Evolutionary conservation across 1,284 basidiomycete genomes (phyloP).

Genomic region (Apiotrichum montevideense): DNA sequence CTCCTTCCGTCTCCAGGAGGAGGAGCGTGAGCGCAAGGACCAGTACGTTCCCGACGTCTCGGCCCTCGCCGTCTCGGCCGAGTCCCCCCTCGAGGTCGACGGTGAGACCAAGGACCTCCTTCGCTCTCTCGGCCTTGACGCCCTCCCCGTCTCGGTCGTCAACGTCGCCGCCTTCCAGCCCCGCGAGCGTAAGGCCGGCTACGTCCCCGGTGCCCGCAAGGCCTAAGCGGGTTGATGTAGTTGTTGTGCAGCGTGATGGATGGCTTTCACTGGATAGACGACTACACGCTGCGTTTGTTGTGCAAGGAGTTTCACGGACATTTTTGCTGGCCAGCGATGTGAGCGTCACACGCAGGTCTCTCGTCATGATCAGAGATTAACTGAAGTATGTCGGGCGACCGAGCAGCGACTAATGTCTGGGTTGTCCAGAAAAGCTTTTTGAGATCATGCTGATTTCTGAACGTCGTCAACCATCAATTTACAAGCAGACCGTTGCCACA

Average conservation of each 20-base stretch:
- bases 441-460: no score
- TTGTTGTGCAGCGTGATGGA: slow-evolving; percentile 14
- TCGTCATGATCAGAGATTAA: no score
- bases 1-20: slow-evolving; percentile 99
- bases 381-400: no score
- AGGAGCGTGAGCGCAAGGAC: slow-evolving; percentile 99
- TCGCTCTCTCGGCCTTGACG: slow-evolving; percentile 83
- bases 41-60: slow-evolving; percentile 97
- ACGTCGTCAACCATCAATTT: no score
- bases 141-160: slow-evolving; percentile 64
- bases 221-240: slow-evolving; percentile 9
- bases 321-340: no score
- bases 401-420: no score
- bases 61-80: slow-evolving; percentile 71
- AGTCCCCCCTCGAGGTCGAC: slow-evolving; percentile 74
- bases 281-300: no score
- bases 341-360: no score
- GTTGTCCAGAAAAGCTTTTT: no score
- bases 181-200: slow-evolving; percentile 71
- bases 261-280: slow-evolving; percentile 11
- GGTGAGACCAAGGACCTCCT: slow-evolving; percentile 89
- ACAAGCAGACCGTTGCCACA: no score
- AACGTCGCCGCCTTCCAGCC: slow-evolving; percentile 58
- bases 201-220: slow-evolving; percentile 70
- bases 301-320: no score